phyloP scores from a whole-genome alignment of 352 stramenopile genomes.

The Phytopythium ostracodes region DNA sequence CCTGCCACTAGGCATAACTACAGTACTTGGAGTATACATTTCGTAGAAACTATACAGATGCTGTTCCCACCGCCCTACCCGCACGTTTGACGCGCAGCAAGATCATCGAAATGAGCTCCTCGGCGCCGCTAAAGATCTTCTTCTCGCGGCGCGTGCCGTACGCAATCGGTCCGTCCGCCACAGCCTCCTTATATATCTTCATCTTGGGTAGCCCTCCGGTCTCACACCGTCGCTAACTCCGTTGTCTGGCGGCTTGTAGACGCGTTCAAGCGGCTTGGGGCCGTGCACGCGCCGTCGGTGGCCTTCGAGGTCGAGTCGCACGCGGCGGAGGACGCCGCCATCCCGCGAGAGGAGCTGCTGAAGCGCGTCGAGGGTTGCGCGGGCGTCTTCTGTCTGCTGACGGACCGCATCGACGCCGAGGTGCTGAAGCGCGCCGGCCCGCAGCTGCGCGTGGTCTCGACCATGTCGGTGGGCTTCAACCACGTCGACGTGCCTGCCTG shows the following conservation, averaged over 20 bases:
- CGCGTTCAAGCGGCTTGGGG: constrained; percentile 26
- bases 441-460: constrained; percentile 65
- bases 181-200: too few relatives aligned
- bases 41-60: too few relatives aligned
- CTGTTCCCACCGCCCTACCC: too few relatives aligned
- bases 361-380: constrained; percentile 37
- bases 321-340: constrained; percentile 26
- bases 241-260: constrained; percentile 14
- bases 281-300: constrained; percentile 12
- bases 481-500: constrained; percentile 87
- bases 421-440: constrained; percentile 51
- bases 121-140: constrained; percentile 43
- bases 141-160: constrained; percentile 73
- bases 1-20: too few relatives aligned
- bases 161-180: constrained; percentile 50
- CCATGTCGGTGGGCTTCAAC: constrained; percentile 90
- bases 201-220: too few relatives aligned
- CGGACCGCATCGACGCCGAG: constrained; percentile 68
- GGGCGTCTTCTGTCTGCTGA: constrained; percentile 65
- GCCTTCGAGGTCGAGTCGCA: constrained; percentile 20
- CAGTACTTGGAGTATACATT: too few relatives aligned
- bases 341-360: constrained; percentile 45
- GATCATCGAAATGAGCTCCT: constrained; percentile 21
- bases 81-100: too few relatives aligned
- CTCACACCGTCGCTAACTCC: too few relatives aligned